Evolutionary conservation across 2,329 filamentous ascomycete genomes (phyloP), one percentile per base, ranked within the genome.

Genomic region (Penicillium sp.): DNA sequence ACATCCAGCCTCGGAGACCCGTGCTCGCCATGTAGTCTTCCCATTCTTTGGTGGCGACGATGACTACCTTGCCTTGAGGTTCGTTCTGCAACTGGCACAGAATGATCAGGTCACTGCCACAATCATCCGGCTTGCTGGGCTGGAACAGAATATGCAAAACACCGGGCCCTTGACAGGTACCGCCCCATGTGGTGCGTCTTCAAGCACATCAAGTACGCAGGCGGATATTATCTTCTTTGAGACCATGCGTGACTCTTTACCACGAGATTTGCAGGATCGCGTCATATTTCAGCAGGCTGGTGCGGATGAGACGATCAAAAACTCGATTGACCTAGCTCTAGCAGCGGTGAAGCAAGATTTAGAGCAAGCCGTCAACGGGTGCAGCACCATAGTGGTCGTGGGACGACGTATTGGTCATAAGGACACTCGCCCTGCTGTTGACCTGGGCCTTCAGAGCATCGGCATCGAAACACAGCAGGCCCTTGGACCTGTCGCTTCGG

Each of bases 11-110:
- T 81, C 85, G 0, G 76, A 83, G 4, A 73, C 76, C 59, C 84
- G 83, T 51, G 83, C 81, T 33, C 89, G 95, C 63, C 89, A 91
- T 64, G 78, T 97, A 55, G 90, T 95, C 65, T 76, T 95, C 46
- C 86, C 90, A 0, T 97, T 89, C 69, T 84, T 95, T 50, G 90
- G 91, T 13, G 88, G 88, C 7, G 72, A 76, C 1, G 93, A 98
- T 62, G 91, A 96, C 61, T 80, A 82, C 6, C 81, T 85, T 4
- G 90, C 90, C 0, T 76, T 97, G 0, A 77, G 84, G 1, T 80
- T 97, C 25, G 85, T 91, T 3, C 76, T 97, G 3, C 91, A 96
- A 62, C 77, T 98, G 1, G 88, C 85, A 1, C 83, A 85, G 64
- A 93, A 90, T 60, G 78, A 81, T 4, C 81, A 86, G 38, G 82